Evolutionary conservation across 2,329 filamentous ascomycete genomes (phyloP).

Genomic region (Fusarium xylarioides): DNA sequence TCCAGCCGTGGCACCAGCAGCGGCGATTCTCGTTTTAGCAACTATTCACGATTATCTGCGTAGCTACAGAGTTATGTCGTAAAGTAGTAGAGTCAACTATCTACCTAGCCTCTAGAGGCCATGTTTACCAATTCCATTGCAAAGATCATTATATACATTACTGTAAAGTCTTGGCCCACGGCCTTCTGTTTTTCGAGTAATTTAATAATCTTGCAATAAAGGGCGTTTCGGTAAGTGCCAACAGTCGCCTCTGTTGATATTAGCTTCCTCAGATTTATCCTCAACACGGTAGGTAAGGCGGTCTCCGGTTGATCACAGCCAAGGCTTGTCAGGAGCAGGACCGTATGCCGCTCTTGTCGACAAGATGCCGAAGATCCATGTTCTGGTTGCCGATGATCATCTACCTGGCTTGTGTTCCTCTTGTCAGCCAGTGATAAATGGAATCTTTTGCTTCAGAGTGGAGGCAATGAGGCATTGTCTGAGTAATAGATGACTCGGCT

Average conservation of each 20-base stretch:
- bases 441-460: accelerated
- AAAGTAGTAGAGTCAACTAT: neutral
- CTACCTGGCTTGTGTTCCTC: neutral
- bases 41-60: neutral
- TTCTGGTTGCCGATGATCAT: accelerated
- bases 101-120: neutral
- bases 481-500: too few relatives aligned
- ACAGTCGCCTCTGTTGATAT: too few relatives aligned
- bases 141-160: too few relatives aligned
- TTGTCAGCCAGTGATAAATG: neutral
- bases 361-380: neutral
- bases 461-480: neutral
- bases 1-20: neutral
- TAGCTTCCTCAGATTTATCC: neutral
- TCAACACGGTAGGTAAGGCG: neutral
- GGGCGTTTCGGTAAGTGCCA: neutral
- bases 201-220: neutral
- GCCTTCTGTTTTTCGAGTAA: accelerated
- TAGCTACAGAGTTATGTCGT: accelerated
- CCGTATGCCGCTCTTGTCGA: neutral
- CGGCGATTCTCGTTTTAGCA: neutral
- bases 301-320: neutral
- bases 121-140: too few relatives aligned
- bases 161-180: neutral
- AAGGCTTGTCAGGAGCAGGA: too few relatives aligned